These are phyloP conservation scores for Taxawa tesnikishii DNA, from an alignment of 2,329 filamentous ascomycete genomes.

Conservation along the genomic window DNA sequence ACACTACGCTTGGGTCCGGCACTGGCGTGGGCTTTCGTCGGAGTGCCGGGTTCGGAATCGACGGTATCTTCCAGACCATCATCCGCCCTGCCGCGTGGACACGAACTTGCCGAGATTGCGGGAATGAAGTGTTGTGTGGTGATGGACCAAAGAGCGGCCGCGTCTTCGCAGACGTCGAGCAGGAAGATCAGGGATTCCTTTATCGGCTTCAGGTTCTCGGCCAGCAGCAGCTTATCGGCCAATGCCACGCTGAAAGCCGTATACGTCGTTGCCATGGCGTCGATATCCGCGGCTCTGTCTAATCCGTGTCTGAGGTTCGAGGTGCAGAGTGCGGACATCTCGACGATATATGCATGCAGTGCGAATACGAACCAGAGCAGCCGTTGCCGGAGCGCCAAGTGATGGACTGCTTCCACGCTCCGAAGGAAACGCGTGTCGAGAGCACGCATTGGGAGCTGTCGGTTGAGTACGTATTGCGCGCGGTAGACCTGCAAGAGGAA, in stretches of 20 bases:
- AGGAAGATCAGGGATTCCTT: slow-evolving; percentile 60
- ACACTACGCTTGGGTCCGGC: slow-evolving; percentile 38
- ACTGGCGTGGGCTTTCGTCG: slow-evolving; percentile 18
- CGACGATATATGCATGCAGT: slow-evolving; percentile 64
- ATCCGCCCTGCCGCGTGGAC: background rate
- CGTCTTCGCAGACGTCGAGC: slow-evolving; percentile 60
- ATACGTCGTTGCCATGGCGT: slow-evolving; percentile 67
- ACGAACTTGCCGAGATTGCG: slow-evolving; percentile 1
- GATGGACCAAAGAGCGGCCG: slow-evolving; percentile 54
- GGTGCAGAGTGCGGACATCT: slow-evolving; percentile 52
- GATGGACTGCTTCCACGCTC: background rate
- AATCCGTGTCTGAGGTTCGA: slow-evolving; percentile 46
- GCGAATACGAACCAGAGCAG: slow-evolving; percentile 69
- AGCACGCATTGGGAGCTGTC: slow-evolving; percentile 14
- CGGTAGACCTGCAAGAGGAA: slow-evolving; percentile 68
- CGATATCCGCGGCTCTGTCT: slow-evolving; percentile 54
- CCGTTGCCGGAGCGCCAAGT: slow-evolving; percentile 43
- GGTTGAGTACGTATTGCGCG: slow-evolving; percentile 49
- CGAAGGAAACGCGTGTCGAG: no score
- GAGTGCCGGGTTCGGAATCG: slow-evolving; percentile 2
- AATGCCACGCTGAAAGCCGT: slow-evolving; percentile 49
- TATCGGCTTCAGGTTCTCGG: slow-evolving; percentile 56
- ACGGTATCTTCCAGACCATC: slow-evolving; percentile 6
- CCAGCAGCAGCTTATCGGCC: slow-evolving; percentile 57
- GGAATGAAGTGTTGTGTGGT: slow-evolving; percentile 10